Evolutionary conservation across 2,329 filamentous ascomycete species (phyloP), one percentile per base, ranked within the genome.

Genomic region (Aureobasidium lini): DNA sequence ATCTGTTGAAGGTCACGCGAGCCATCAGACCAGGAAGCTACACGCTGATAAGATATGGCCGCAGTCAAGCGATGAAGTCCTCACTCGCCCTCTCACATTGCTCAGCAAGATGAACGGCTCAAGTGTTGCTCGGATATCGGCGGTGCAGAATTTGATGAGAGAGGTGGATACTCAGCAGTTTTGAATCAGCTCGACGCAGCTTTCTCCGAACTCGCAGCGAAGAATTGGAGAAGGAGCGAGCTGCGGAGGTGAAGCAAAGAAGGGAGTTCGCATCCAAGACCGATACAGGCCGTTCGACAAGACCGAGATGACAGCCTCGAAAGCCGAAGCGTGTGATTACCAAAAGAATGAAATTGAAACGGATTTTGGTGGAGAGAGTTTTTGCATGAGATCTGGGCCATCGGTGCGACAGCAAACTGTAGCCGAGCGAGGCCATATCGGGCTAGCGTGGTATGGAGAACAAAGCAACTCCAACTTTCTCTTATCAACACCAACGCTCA

Each of bases 401-500:
- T 8, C 42, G 32, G 53, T 46, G 42, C 39, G 40, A 56, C 40
- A 43, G 39, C 11, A 47, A 57, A 47, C 31, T 34, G 16, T 37
- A 39, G 32, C 32, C 53, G 53, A 56, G 40, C 52, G 40, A 44
- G 15, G 39, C 39, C 37, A 18, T 15, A 23, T 23, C 8, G 42
- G 42, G n/a, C 8, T 44, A 44, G 42, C 23, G 42, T 44, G 16
- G 42, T n/a, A 6, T 40, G 11, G 15, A 40, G 29, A 44, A 56
- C 52, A 44, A 43, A 39, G 52, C 16, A 36, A 15, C 40, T 23
- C 42, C 32, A 56, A 44, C 52, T 56, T 56, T 34, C 42, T 46
- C 42, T 57, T 57, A 47, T 57, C 43, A 58, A 58, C 39, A 37
- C 42, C 44, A 48, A 58, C 18, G n/a, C 43, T 11, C 54, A 48